These are phyloP conservation scores for Botryococcus braunii DNA, from an alignment of 163 green algal species.

Conservation along the genomic window DNA sequence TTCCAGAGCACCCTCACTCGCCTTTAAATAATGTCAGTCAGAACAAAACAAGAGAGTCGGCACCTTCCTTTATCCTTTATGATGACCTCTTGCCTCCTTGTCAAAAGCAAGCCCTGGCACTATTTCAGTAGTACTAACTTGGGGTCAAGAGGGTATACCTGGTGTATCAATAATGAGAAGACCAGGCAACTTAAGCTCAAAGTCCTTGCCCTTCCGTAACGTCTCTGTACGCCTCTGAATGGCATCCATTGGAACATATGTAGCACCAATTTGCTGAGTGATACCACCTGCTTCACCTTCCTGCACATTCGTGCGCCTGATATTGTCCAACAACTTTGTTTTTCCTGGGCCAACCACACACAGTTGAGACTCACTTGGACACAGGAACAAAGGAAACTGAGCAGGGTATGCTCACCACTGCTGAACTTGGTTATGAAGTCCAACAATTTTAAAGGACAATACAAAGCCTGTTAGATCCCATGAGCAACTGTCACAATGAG, in stretches of 20 bases:
- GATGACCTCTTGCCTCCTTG: no score
- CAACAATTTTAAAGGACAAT: no score
- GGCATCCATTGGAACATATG: constrained; percentile 84
- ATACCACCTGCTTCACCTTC: constrained; percentile 97
- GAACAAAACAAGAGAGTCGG: no score
- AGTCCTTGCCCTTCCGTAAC: constrained; percentile 49
- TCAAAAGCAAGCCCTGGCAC: no score
- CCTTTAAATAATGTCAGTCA: no score
- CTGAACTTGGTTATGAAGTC: no score
- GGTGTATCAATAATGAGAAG: constrained; percentile 99
- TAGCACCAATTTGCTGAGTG: constrained; percentile 99
- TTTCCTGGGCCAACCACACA: constrained; percentile 65
- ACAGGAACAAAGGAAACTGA: no score
- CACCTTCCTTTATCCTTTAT: no score
- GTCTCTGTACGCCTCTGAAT: constrained; percentile 62
- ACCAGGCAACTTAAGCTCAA: constrained; percentile 80
- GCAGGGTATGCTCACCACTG: no score
- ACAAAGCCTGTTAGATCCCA: not conserved
- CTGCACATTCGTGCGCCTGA: constrained; percentile 94
- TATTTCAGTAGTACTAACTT: not conserved
- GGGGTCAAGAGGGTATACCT: constrained; percentile 12
- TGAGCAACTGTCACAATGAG: not conserved
- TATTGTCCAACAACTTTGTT: constrained; percentile 99
- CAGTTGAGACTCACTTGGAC: no score
- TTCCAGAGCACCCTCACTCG: no score